These are phyloP conservation scores for Porphyrellus cyaneotinctus DNA, from an alignment of 768 basidiomycete genomes.

Conservation along the genomic window DNA sequence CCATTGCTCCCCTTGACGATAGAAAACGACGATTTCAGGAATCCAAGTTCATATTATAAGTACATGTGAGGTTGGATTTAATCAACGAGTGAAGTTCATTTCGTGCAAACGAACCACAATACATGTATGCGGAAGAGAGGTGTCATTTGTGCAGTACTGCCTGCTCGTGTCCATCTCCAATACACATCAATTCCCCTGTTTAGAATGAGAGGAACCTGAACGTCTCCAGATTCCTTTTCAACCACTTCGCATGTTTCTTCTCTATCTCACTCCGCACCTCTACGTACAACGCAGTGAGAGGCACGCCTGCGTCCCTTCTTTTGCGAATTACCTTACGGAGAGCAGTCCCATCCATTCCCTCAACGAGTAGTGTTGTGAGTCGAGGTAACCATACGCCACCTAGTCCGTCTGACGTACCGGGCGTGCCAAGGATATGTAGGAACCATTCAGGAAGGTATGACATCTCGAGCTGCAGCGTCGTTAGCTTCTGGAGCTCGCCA, in stretches of 20 bases:
- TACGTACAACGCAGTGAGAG: constrained; percentile 44
- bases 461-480: constrained; percentile 42
- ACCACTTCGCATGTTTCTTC: background rate
- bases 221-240: background rate
- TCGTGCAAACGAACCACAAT: too few relatives aligned
- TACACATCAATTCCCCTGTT: too few relatives aligned
- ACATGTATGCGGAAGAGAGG: too few relatives aligned
- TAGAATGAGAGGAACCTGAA: background rate
- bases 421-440: constrained; percentile 13
- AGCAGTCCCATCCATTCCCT: constrained; percentile 37
- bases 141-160: too few relatives aligned
- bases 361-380: constrained; percentile 45
- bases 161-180: too few relatives aligned
- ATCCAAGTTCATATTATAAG: too few relatives aligned
- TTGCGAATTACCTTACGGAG: constrained; percentile 45
- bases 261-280: constrained; percentile 25
- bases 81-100: too few relatives aligned
- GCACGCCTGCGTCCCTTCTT: constrained; percentile 39
- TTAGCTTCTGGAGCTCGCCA: background rate
- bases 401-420: background rate
- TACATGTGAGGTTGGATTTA: too few relatives aligned
- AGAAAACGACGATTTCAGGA: too few relatives aligned
- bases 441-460: constrained; percentile 29
- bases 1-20: too few relatives aligned
- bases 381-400: constrained; percentile 41